Conservation (phyloP, 176 grass and related monocot genomes). For the Themeda triandra region DNA sequence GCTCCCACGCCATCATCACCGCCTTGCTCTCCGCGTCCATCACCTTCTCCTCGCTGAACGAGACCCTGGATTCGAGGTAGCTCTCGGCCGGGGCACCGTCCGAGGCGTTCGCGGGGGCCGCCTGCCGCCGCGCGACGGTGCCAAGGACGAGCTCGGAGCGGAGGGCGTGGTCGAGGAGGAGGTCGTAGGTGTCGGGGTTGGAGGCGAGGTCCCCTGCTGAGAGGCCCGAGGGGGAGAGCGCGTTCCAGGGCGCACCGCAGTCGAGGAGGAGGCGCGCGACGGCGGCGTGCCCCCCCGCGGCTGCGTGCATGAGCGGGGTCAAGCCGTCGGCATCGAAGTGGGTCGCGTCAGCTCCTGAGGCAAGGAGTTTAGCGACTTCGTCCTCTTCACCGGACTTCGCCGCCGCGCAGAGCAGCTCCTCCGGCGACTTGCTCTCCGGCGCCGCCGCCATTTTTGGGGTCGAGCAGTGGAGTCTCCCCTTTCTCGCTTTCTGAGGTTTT, state of each 20-base stretch:
- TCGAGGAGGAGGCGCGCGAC: slow-evolving; percentile 58
- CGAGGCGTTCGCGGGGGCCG: not conserved
- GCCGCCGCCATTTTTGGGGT: slow-evolving; percentile 58
- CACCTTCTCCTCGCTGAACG: slow-evolving; percentile 77
- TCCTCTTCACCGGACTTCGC: slow-evolving; percentile 42
- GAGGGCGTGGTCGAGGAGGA: slow-evolving; percentile 77
- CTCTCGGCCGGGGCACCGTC: not conserved
- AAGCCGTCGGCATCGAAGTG: slow-evolving; percentile 62
- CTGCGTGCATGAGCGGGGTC: slow-evolving; percentile 86
- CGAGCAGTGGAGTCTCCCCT: not conserved
- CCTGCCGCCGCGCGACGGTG: slow-evolving; percentile 49
- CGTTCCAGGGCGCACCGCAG: slow-evolving; percentile 84
- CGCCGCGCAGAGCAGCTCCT: slow-evolving; percentile 71
- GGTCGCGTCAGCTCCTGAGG: slow-evolving; percentile 50
- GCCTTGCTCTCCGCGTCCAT: slow-evolving; percentile 92
- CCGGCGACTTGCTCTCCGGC: slow-evolving; percentile 46
- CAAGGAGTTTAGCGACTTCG: slow-evolving; percentile 36
- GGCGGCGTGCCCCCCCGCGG: slow-evolving; percentile 48
- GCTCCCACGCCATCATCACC: slow-evolving; percentile 98
- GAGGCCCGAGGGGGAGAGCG: slow-evolving; percentile 45
- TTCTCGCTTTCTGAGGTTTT: not conserved
- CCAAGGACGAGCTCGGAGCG: slow-evolving; percentile 90
- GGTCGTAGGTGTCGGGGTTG: slow-evolving; percentile 60
- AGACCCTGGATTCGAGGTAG: slow-evolving; percentile 79
- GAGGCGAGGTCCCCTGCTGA: slow-evolving; percentile 74